A percentile compares a stretch with the other conserved stretches of the same genome.
These are phyloP conservation scores for Begonia peltatifolia DNA, from an alignment of 306 rosid species.

Conservation along the genomic window DNA sequence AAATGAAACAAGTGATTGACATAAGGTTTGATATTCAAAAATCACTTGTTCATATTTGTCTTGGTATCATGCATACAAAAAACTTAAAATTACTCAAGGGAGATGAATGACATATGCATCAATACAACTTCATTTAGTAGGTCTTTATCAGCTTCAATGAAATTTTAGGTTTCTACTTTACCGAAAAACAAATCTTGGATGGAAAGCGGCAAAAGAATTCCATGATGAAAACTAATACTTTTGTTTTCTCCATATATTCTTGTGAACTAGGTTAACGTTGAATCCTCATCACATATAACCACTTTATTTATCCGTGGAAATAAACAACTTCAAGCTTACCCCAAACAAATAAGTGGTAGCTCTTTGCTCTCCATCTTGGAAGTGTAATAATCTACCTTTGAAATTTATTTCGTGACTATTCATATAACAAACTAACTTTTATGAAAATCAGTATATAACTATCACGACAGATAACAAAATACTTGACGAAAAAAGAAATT, in stretches of 20 bases:
- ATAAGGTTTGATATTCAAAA: too few relatives aligned
- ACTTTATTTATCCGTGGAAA: not conserved
- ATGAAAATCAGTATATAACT: conserved; percentile 7
- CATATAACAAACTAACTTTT: conserved; percentile 80
- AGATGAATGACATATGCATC: not conserved
- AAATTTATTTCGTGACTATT: conserved; percentile 58
- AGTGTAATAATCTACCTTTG: conserved; percentile 69
- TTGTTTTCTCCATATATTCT: too few relatives aligned
- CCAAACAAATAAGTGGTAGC: conserved; percentile 49
- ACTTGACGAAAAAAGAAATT: not conserved
- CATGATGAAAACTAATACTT: not conserved
- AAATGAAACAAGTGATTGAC: not conserved
- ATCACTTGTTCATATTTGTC: too few relatives aligned
- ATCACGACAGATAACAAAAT: not conserved
- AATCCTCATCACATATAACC: too few relatives aligned
- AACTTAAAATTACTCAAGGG: not conserved
- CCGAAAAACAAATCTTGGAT: too few relatives aligned
- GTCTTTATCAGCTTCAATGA: not conserved
- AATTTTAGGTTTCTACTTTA: not conserved
- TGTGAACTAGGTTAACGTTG: not conserved
- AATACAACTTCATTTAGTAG: not conserved
- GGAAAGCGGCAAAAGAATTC: too few relatives aligned
- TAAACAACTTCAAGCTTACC: conserved; percentile 34
- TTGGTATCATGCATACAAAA: too few relatives aligned
- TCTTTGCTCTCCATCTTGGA: conserved; percentile 61